These are phyloP conservation scores for Plasmodium berghei DNA, from an alignment of 169 alveolate species.

Conservation along the genomic window DNA sequence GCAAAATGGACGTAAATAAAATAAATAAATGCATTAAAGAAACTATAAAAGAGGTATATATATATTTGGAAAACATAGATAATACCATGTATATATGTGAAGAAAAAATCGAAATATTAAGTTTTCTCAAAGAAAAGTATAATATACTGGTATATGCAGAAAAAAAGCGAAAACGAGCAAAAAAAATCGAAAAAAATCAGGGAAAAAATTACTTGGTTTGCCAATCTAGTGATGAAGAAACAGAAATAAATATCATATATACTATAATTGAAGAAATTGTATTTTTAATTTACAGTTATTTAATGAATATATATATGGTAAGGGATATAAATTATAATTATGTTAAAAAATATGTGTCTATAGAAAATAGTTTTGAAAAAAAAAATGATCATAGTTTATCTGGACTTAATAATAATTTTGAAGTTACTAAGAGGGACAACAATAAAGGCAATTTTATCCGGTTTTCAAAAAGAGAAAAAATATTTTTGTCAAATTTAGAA, in stretches of 20 bases:
- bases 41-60: slow-evolving; percentile 24
- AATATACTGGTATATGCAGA: slow-evolving; percentile 43
- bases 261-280: slow-evolving; percentile 41
- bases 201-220: no score
- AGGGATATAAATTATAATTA: slow-evolving; percentile 29
- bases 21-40: slow-evolving; percentile 18
- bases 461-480: background rate
- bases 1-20: background rate
- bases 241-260: slow-evolving; percentile 24
- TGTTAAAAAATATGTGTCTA: background rate
- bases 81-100: slow-evolving; percentile 68
- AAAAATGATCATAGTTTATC: background rate
- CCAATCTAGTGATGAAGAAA: background rate
- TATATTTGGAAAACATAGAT: slow-evolving; percentile 59
- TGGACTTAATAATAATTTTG: background rate
- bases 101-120: slow-evolving; percentile 46
- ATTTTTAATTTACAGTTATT: slow-evolving; percentile 26
- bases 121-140: slow-evolving; percentile 75
- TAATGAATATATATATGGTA: slow-evolving; percentile 74
- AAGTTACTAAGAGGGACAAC: background rate
- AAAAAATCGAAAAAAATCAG: background rate
- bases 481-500: background rate
- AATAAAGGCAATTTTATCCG: background rate
- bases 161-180: background rate
- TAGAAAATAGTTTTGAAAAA: slow-evolving; percentile 81